phyloP scores from a whole-genome alignment of 2,329 filamentous ascomycete species.

The Ceratocystis alfenasii region DNA sequence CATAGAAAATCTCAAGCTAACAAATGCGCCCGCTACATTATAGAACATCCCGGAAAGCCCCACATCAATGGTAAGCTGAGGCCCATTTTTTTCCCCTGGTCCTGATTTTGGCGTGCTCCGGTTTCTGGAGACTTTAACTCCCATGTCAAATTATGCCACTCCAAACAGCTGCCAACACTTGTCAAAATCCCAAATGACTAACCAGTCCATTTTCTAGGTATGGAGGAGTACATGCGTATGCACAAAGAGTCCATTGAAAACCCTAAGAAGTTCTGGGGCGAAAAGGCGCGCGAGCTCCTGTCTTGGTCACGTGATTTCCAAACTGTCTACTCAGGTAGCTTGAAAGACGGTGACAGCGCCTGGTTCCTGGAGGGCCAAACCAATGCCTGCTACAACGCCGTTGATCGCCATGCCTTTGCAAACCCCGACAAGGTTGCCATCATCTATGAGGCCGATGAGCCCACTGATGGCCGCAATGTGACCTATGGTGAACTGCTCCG shows the following conservation, averaged over 20 bases:
- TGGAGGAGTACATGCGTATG: slow-evolving; percentile 55
- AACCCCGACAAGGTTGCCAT: slow-evolving; percentile 88
- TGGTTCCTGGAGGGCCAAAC: slow-evolving; percentile 93
- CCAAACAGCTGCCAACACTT: not conserved
- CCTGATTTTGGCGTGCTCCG: not conserved
- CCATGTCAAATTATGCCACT: not conserved
- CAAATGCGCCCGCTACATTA: slow-evolving; percentile 25
- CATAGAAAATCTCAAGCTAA: slow-evolving; percentile 27
- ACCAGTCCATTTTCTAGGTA: slow-evolving; percentile 31
- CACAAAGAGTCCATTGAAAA: slow-evolving; percentile 81
- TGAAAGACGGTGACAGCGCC: slow-evolving; percentile 69
- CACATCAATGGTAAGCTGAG: slow-evolving; percentile 48
- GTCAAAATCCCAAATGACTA: not conserved
- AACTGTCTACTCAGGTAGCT: slow-evolving; percentile 68
- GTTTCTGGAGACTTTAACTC: not conserved
- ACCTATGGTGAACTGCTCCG: slow-evolving; percentile 88
- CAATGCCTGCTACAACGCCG: slow-evolving; percentile 94
- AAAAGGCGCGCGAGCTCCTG: slow-evolving; percentile 74
- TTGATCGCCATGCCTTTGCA: slow-evolving; percentile 92
- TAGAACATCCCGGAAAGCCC: slow-evolving; percentile 59
- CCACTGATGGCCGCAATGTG: slow-evolving; percentile 71
- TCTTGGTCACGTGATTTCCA: slow-evolving; percentile 86
- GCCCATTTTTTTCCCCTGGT: slow-evolving; percentile 24
- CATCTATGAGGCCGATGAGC: slow-evolving; percentile 97
- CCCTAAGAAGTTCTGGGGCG: slow-evolving; percentile 82